Conservation (phyloP, 208 protist genomes). For the Crithidia sp. region DNA sequence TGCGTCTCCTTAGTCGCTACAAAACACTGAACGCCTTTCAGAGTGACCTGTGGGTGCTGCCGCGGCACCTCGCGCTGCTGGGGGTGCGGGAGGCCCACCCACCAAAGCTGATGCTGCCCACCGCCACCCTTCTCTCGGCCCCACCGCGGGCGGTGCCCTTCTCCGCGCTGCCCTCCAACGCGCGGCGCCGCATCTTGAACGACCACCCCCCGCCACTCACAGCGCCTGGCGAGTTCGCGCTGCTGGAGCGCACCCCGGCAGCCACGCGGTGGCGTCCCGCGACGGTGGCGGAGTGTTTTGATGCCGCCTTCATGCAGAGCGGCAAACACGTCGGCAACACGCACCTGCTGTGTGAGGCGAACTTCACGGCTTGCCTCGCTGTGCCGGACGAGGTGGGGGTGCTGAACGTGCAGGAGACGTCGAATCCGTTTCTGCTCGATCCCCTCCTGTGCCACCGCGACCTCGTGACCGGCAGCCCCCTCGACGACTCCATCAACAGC, state of each 20-base stretch:
- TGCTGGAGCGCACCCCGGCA: constrained; percentile 20
- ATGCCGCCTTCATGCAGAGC: constrained; percentile 34
- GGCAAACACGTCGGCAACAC: background rate
- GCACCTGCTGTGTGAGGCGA: constrained; percentile 30
- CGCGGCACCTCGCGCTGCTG: constrained; percentile 38
- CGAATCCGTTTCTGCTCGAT: constrained; percentile 81
- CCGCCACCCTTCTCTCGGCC: constrained; percentile 9
- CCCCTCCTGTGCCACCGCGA: constrained; percentile 50
- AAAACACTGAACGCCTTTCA: constrained; percentile 26
- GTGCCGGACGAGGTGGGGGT: constrained; percentile 33
- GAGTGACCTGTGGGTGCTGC: constrained; percentile 52
- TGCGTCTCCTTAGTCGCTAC: constrained; percentile 26
- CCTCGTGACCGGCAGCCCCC: constrained; percentile 30
- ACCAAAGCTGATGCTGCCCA: constrained; percentile 33
- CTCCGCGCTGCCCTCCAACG: constrained; percentile 8
- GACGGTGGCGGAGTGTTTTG: constrained; percentile 40
- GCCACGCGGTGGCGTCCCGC: constrained; percentile 32
- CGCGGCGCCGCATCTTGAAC: constrained; percentile 17
- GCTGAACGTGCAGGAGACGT: constrained; percentile 82
- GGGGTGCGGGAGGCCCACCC: constrained; percentile 21
- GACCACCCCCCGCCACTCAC: constrained; percentile 22
- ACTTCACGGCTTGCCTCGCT: background rate
- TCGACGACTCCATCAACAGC: constrained; percentile 42
- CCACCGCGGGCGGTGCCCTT: constrained; percentile 39
- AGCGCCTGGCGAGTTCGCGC: constrained; percentile 12